Base-by-base conservation (phyloP, 179 eudicot genomes). In the Gypsophila paniculata region DNA sequence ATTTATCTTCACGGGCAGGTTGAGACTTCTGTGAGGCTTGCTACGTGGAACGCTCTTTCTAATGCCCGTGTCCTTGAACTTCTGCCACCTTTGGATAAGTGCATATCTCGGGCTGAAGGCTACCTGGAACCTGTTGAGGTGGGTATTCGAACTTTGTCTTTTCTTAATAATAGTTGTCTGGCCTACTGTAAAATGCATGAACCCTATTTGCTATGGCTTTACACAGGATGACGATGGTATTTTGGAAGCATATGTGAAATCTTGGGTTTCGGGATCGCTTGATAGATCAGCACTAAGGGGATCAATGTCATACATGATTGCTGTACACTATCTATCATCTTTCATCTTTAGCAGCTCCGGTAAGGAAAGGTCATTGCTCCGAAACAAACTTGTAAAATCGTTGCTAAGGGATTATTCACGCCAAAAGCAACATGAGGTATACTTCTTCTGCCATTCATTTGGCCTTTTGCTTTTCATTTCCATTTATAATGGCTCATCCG, bases 61-160 rank as follows among this genome's bases (percentile, higher is more conserved):
- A 91, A 85, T 77, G 87, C 89, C 61, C 85, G 75, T 69, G 97
- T 78, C 63, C 91, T 93, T 75, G 98, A 93, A 62, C 96, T 89
- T 78, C 81, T 93, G 67, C 98, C 98, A 0, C 83, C 87, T 76
- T 72, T 91, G 74, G 85, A 69, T 15, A 80, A 83, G 61, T 91
- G 96, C 72, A 25, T 88, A 42, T 83, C 83, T 36, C 72, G 74
- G 39, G 83, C 79, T 65, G 86, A 85, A 79, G 96, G 98, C 46
- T 93, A 88, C 81, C 92, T 93, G 55, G 89, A 89, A 78, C 96
- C 97, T 62, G 46, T 76, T 59, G 98, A 93, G 97, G 98, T 93
- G 85, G 46, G 61, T 54, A 12, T 57, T 46, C 34, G 52, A 15
- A 38, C 19, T 57, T 53, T 72, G 25, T 22, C 36, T 38, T 21